These are phyloP conservation scores for Ustilago sp. DNA, from an alignment of 1,284 basidiomycete genomes.

Conservation along the genomic window DNA sequence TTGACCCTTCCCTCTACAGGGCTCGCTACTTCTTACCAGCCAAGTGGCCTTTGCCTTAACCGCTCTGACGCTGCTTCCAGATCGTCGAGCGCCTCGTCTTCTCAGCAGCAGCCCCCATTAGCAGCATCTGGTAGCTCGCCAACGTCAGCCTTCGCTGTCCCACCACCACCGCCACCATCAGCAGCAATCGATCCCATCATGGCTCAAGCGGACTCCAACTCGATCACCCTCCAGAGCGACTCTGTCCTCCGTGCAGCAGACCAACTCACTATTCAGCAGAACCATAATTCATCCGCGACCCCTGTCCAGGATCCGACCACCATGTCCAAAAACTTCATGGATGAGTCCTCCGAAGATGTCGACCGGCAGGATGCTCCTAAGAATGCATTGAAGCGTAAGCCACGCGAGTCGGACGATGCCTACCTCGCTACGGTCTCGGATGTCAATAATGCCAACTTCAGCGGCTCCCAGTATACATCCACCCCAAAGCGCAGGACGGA, in stretches of 20 bases:
- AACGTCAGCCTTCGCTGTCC: neutral
- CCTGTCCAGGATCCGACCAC: constrained; percentile 23
- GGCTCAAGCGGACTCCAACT: constrained; percentile 10
- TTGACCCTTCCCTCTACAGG: constrained; percentile 31
- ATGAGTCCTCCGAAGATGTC: constrained; percentile 33
- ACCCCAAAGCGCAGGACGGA: constrained; percentile 22
- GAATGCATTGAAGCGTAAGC: constrained; percentile 35
- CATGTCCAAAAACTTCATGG: constrained; percentile 6
- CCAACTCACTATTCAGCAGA: constrained; percentile 15
- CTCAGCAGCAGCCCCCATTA: constrained; percentile 1
- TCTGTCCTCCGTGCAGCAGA: constrained; percentile 27
- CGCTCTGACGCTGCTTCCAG: constrained; percentile 7
- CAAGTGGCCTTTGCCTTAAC: constrained; percentile 19
- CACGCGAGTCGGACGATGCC: constrained; percentile 27
- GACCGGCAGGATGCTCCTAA: constrained; percentile 34
- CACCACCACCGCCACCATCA: constrained; percentile 8
- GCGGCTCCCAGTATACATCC: constrained; percentile 12
- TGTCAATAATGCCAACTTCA: neutral
- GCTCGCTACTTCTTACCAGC: constrained; percentile 20
- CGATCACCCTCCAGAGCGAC: constrained; percentile 24
- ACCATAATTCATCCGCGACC: constrained; percentile 8
- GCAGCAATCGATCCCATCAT: constrained; percentile 26
- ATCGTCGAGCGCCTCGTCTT: constrained; percentile 10
- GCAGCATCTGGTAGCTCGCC: neutral
- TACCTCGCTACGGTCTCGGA: neutral